Conservation (phyloP, 31 red algal genomes). For the Bonnemaisonia californica region DNA sequence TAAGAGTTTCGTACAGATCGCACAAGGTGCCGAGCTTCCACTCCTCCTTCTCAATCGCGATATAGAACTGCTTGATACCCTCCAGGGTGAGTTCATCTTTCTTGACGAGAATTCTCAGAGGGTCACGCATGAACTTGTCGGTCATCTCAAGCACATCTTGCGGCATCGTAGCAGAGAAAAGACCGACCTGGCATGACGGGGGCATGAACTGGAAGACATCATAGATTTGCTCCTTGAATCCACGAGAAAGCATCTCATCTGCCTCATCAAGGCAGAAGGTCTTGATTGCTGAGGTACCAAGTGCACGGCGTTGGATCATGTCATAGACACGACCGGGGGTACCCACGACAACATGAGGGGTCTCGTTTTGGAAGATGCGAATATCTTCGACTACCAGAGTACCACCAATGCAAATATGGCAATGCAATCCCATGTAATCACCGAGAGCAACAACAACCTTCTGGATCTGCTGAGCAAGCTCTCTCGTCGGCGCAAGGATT, state of each 20-base stretch:
- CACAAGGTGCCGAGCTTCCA: constrained; percentile 99
- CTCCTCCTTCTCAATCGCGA: constrained; percentile 94
- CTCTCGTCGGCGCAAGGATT: constrained; percentile 96
- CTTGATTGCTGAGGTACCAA: constrained; percentile 94
- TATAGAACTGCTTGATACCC: constrained; percentile 99
- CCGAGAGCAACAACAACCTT: constrained; percentile 96
- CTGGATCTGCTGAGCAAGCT: constrained; percentile 99
- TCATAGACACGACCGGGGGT: constrained; percentile 99
- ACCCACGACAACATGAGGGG: constrained; percentile 96
- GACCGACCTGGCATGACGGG: constrained; percentile 92
- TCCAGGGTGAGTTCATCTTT: constrained; percentile 99
- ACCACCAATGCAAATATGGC: constrained; percentile 97
- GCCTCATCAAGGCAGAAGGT: constrained; percentile 97
- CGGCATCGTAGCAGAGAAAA: constrained; percentile 99
- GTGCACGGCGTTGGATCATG: constrained; percentile 96
- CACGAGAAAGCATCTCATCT: constrained; percentile 99
- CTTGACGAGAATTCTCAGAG: constrained; percentile 94
- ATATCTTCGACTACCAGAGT: constrained; percentile 96
- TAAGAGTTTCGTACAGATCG: constrained; percentile 98
- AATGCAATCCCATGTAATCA: constrained; percentile 96
- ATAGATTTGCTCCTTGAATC: constrained; percentile 99
- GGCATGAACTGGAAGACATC: constrained; percentile 99
- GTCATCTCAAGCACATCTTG: constrained; percentile 98
- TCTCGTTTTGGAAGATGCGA: constrained; percentile 86
- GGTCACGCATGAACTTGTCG: constrained; percentile 98